Base-by-base conservation (phyloP, 2,329 filamentous ascomycete genomes). In the Paecilomyces fulvus region DNA sequence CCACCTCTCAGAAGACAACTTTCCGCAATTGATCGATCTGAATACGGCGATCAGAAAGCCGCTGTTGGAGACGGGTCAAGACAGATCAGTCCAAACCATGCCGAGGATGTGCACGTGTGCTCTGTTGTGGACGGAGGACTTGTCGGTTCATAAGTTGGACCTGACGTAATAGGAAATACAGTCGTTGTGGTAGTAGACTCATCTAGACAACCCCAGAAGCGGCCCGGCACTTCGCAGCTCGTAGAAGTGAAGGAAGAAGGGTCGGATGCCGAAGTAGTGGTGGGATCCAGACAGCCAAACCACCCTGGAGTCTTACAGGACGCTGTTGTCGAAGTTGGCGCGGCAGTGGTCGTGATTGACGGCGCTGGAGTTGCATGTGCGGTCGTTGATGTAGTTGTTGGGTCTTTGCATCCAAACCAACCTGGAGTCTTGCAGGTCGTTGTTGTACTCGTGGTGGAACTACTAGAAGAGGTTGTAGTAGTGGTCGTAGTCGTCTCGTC, bases 191-290 rank as follows among this genome's bases (percentile, higher is more conserved):
- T 67, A 2, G 73, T 68, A 2, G 69, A 65, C 17, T 70, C 55
- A 64, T 80, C 74, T 60, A 73, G 68, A 62, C 82, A 84, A 3
- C 82, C 82, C 77, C 80, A 83, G 65, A 84, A 81, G 50, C 74
- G 67, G 3, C 83, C 82, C 1, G 82, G 82, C 1, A 75, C 79
- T 53, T 76, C 63, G 61, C 82, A 84, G 1, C 58, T 60, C 0
- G 63, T 62, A 3, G 67, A 59, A 14, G 63, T 65, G 4, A 56
- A 49, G 21, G 58, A 52, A 20, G 60, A 61, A 5, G 63, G 61
- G 10, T 60, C 63, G 31, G 60, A 58, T 55, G 57, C 59, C 14
- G 68, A 59, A 7, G 58, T 65, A 30, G 64, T 67, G 10, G 67
- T 71, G n/a, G 65, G 62, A 55, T 76, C 73, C 5, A 70, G 70